Evolutionary conservation across 805 yeast species (phyloP).

Genomic region (Metschnikowia dekortorum): DNA sequence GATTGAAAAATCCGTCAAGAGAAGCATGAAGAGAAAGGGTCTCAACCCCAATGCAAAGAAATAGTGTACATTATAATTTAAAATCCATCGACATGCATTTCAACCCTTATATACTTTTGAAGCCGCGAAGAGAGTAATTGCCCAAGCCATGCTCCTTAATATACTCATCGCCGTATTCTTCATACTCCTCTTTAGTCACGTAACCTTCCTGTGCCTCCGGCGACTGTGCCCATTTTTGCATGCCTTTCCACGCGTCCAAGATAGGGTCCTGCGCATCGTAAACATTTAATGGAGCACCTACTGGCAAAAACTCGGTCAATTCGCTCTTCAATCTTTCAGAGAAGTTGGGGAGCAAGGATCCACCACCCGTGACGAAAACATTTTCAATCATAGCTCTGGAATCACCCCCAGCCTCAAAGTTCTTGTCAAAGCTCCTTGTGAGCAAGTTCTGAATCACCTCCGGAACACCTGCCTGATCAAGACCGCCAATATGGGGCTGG

Average conservation of each 20-base stretch:
- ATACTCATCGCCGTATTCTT: slow-evolving; percentile 86
- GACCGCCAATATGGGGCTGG: slow-evolving; percentile 90
- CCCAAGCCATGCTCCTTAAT: slow-evolving; percentile 84
- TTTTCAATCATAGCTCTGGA: slow-evolving; percentile 52
- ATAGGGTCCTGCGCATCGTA: slow-evolving; percentile 63
- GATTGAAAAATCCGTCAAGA: slow-evolving; percentile 64
- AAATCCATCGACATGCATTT: neutral
- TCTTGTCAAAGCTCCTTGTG: slow-evolving; percentile 53
- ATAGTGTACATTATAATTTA: slow-evolving; percentile 15
- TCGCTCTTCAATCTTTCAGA: slow-evolving; percentile 66
- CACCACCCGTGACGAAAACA: slow-evolving; percentile 85
- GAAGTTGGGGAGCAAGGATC: slow-evolving; percentile 60
- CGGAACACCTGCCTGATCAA: slow-evolving; percentile 91
- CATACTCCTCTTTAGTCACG: slow-evolving; percentile 69
- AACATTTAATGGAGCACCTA: slow-evolving; percentile 55
- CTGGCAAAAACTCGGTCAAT: slow-evolving; percentile 66
- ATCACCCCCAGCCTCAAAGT: slow-evolving; percentile 52
- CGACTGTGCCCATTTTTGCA: slow-evolving; percentile 70
- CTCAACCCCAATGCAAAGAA: slow-evolving; percentile 53
- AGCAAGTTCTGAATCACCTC: slow-evolving; percentile 72
- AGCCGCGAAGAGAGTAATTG: slow-evolving; percentile 39
- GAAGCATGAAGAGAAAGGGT: slow-evolving; percentile 65
- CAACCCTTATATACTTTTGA: slow-evolving; percentile 2
- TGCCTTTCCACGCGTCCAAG: slow-evolving; percentile 90
- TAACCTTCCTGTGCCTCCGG: slow-evolving; percentile 43